Base-by-base conservation (phyloP, 169 alveolate species). In the Theileria annulata region DNA sequence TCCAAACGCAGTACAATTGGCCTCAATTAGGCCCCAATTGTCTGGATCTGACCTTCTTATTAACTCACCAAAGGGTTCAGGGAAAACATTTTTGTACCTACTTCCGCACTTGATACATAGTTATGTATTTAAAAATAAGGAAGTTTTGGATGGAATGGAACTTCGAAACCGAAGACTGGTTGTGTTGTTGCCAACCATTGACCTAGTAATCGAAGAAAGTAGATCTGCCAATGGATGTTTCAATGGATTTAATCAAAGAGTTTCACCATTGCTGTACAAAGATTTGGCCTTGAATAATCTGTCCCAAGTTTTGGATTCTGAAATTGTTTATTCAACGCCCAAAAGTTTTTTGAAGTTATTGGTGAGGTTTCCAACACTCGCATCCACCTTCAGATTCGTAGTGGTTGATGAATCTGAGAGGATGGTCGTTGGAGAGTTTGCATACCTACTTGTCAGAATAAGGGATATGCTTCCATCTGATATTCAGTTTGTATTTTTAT, bases 1-100 rank as follows among this genome's bases (percentile, higher is more conserved):
- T 30, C 87, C 90, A 6, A 84, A 84, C 47, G 87, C 72, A 0
- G 63, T 77, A 0, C 84, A 77, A 31, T 63, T 84, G 30, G 17
- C 66, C 64, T 47, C 82, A 5, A n/a, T 77, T 5, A 33, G 77
- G 60, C 90, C 90, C 0, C 87, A 76, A 33, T 73, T 84, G 25
- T 75, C 87, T 3, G 90, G 90, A n/a, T 58, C 74, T 28, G 90
- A 84, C 62, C 42, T 84, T 4, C 54, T 84, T 27, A 84, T 84
- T 47, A 76, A 78, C 47, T 56, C 87, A 17, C 87, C 90, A 13
- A 78, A 62, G 25, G 74, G 60, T 10, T 75, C 78, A 28, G 87
- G 87, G 25, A 84, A 84, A 30, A 77, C 87, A n/a, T 51, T 82
- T 35, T 70, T 72, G 25, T 82, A 82, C 47, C 76, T 82, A 9